A percentile compares a stretch with the other conserved stretches of the same genome.
These are phyloP conservation scores for Craspedostauros australis DNA, from an alignment of 108 stramenopile species.

Conservation along the genomic window DNA sequence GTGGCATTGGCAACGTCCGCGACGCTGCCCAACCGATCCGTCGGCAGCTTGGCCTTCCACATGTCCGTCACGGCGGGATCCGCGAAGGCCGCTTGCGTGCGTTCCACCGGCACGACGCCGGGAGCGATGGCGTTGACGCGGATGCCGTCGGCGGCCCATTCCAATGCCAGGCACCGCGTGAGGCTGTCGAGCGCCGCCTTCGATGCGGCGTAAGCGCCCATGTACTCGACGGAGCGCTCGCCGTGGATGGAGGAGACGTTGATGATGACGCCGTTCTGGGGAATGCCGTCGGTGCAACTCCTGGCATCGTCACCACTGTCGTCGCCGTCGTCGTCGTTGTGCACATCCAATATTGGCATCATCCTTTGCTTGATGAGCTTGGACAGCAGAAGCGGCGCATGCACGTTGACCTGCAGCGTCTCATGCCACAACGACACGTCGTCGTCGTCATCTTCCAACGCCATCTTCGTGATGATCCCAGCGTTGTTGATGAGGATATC, in stretches of 20 bases:
- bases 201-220: constrained; percentile 52
- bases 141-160: constrained; percentile 35
- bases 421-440: constrained; percentile 43
- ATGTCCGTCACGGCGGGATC: constrained; percentile 18
- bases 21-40: constrained; percentile 37
- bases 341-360: not conserved
- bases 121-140: constrained; percentile 58
- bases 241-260: constrained; percentile 63
- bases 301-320: no score
- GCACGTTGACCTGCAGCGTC: constrained; percentile 51
- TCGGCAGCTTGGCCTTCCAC: constrained; percentile 43
- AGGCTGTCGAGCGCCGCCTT: constrained; percentile 56
- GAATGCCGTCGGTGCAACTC: no score
- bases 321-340: no score
- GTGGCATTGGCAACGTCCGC: constrained; percentile 50
- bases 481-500: constrained; percentile 69
- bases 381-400: constrained; percentile 50
- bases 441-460: constrained; percentile 52
- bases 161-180: constrained; percentile 40
- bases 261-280: constrained; percentile 33
- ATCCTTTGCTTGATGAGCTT: constrained; percentile 30
- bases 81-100: constrained; percentile 30
- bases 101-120: constrained; percentile 59
- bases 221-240: constrained; percentile 42
- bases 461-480: constrained; percentile 55